Evolutionary conservation across 2,329 filamentous ascomycete species (phyloP), one percentile per base, ranked within the genome.

Genomic region (Mollisia scopiformis): DNA sequence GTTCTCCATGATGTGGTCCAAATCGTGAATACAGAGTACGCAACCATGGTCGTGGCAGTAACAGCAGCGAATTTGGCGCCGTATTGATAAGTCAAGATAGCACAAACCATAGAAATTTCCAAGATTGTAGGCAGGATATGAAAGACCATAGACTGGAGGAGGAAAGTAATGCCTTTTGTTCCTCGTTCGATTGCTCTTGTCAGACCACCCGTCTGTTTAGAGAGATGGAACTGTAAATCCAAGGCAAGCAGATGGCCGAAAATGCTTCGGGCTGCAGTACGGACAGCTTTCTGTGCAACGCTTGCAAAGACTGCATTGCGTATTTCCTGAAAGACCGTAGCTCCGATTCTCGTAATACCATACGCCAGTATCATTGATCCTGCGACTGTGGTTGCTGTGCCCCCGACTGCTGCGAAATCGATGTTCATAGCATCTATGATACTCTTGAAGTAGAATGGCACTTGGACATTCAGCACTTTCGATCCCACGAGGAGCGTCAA

Each of bases 381-480:
- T 11, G 93, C 95, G 7, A 97, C 89, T 0, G 92, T 93, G 55
- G 89, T 91, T 28, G 92, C 93, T 0, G 93, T 97, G 7, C 93
- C 93, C n/a, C 93, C 94, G 6, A 91, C 79, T 16, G 89, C 84
- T n/a, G 86, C 84, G 73, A 97, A 88, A 75, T 99, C 95, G 68
- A 99, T 85, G 75, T 99, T 99, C 92, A 99, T 97, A 21, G 92
- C 88, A 76, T 99, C 96, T 43, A 99, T 92, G 66, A 99, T 98
- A 76, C 81, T 93, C 82, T 98, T 98, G 82, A 99, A 99, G 81
- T 97, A 99, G 75, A 99, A 99, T 0, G 95, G 95, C 50, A 99
- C 92, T 79, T 99, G 93, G 16, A 99, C 95, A 75, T 98, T 99
- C 72, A 99, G 82, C 52, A 96, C 87, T 83, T 99, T 99, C 73